These are phyloP conservation scores for Cicer arietinum DNA, from an alignment of 306 rosid genomes.

Conservation along the genomic window DNA sequence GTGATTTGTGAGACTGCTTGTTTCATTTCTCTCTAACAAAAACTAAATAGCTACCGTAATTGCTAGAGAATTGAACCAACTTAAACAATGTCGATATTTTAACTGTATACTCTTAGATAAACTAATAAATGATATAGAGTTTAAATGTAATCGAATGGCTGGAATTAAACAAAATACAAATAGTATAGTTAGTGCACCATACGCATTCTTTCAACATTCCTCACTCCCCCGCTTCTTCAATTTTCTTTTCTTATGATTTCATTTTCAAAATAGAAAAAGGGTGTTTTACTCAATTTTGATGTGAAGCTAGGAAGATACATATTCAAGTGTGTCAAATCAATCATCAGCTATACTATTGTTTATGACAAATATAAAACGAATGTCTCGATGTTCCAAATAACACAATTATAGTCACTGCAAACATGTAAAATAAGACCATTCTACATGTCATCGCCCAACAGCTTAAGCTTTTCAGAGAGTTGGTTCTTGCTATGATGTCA, in stretches of 20 bases:
- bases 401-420: too few species aligned
- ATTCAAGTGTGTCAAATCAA: too few species aligned
- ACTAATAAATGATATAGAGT: neutral
- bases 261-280: constrained; percentile 1
- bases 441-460: neutral
- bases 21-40: neutral
- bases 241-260: neutral
- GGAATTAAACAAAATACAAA: neutral
- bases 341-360: too few species aligned
- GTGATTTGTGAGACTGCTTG: constrained; percentile 4
- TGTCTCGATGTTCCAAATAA: neutral
- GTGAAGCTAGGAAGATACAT: too few species aligned
- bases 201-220: constrained; percentile 16
- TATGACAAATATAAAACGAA: too few species aligned
- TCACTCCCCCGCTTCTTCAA: constrained; percentile 1
- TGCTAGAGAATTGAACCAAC: too few species aligned
- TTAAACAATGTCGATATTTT: too few species aligned
- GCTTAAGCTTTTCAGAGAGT: neutral
- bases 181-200: neutral
- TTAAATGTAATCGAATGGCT: neutral
- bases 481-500: neutral
- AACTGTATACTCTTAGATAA: neutral
- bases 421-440: neutral
- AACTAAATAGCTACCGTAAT: neutral
- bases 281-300: neutral